phyloP scores from a whole-genome alignment of 345 rosid species.

The Luvunga scandens region DNA sequence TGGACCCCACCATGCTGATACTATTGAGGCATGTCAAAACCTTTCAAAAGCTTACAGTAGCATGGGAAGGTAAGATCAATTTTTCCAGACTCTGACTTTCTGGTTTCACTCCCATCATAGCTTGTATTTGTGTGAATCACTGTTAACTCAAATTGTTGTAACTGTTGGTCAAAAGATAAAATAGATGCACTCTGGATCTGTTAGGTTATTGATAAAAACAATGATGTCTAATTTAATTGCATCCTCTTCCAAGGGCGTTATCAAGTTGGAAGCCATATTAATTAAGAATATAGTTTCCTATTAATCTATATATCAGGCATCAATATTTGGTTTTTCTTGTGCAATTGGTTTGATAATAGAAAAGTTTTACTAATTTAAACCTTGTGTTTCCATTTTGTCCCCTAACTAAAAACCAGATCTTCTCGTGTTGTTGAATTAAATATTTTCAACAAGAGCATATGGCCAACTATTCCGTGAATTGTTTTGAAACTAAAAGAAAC shows the following conservation, averaged over 20 bases:
- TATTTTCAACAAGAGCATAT: background rate
- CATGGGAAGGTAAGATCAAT: slow-evolving; percentile 67
- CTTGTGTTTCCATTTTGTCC: background rate
- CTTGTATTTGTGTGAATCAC: background rate
- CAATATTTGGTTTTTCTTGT: background rate
- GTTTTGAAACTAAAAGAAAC: background rate
- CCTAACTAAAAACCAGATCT: background rate
- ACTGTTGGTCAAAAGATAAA: background rate
- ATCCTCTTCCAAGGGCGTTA: background rate
- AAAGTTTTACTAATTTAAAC: background rate
- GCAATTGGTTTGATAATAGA: background rate
- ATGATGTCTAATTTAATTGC: background rate
- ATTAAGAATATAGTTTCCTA: background rate
- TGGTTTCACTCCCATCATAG: background rate
- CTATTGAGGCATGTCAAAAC: slow-evolving; percentile 91
- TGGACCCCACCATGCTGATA: slow-evolving; percentile 88
- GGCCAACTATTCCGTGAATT: background rate
- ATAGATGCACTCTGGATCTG: slow-evolving; percentile 3
- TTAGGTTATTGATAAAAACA: background rate
- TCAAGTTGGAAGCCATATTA: background rate
- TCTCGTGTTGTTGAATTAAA: background rate
- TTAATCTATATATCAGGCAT: background rate
- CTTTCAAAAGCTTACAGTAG: slow-evolving; percentile 81
- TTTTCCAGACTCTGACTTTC: slow-evolving; percentile 14
- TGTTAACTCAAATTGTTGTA: slow-evolving; percentile 6